A percentile compares a stretch with the other conserved stretches of the same genome.
Evolutionary conservation across 1,284 basidiomycete genomes (phyloP).

Genomic region (Heliocybe sulcata): DNA sequence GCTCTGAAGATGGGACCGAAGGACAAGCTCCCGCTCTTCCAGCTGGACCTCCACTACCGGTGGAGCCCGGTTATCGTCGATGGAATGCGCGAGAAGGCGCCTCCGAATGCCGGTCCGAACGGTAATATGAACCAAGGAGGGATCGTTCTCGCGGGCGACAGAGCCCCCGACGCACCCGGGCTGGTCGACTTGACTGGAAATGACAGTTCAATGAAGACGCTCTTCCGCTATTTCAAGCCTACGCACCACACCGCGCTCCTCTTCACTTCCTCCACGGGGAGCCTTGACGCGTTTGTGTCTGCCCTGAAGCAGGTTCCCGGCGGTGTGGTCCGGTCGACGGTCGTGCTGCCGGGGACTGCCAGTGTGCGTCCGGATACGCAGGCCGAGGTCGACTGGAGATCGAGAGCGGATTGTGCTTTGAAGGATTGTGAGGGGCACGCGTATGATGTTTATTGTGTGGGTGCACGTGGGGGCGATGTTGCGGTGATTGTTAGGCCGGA

Average conservation of each 20-base stretch:
- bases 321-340: not conserved
- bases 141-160: too few relatives aligned
- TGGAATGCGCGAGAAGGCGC: too few relatives aligned
- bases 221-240: conserved; percentile 6
- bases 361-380: not conserved
- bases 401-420: not conserved
- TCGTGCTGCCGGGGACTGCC: not conserved
- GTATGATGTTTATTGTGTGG: not conserved
- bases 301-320: not conserved
- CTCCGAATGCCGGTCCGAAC: too few relatives aligned
- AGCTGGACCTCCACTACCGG: too few relatives aligned
- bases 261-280: conserved; percentile 1
- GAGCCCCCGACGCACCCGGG: conserved; percentile 13
- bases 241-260: conserved; percentile 7
- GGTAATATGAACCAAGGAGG: too few relatives aligned
- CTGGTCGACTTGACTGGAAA: conserved; percentile 2
- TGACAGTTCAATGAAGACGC: not conserved
- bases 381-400: too few relatives aligned
- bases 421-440: not conserved
- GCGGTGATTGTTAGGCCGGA: too few relatives aligned
- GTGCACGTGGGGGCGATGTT: not conserved
- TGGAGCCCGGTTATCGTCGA: too few relatives aligned
- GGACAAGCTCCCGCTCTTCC: too few relatives aligned
- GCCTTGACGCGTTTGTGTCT: not conserved
- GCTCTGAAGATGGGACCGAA: too few relatives aligned